Evolutionary conservation across 2,329 filamentous ascomycete genomes (phyloP).

Genomic region (Macroventuria anomochaeta): DNA sequence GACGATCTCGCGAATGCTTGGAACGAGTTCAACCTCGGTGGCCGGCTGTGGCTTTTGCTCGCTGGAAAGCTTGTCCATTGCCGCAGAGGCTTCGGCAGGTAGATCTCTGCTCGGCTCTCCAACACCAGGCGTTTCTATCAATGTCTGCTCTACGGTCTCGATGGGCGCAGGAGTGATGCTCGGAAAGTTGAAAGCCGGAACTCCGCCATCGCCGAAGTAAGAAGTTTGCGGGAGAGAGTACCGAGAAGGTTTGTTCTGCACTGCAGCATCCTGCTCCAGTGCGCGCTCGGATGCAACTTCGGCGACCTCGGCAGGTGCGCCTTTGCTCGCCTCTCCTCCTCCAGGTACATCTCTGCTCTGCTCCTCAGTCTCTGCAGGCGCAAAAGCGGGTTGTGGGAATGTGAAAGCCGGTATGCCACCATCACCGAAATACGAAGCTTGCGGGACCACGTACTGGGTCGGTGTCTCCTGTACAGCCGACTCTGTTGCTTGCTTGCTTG

Average conservation of each 20-base stretch:
- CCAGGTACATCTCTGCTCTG: no score
- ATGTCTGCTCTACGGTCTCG: neutral
- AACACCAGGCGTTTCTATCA: neutral
- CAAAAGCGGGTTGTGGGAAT: neutral
- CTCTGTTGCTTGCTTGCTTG: neutral
- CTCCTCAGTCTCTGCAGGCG: neutral
- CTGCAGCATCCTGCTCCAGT: no score
- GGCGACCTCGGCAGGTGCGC: neutral
- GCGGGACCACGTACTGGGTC: neutral
- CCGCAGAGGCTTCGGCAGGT: neutral
- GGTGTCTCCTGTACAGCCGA: neutral
- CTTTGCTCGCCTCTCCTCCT: neutral
- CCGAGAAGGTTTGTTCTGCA: no score
- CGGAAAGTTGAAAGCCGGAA: slow-evolving; percentile 6
- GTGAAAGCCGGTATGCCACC: slow-evolving; percentile 5
- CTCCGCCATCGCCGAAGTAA: slow-evolving; percentile 12
- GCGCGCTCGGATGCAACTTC: no score
- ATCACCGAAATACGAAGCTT: slow-evolving; percentile 9
- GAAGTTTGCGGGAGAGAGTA: neutral
- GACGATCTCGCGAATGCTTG: slow-evolving; percentile 1
- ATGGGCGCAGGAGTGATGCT: neutral
- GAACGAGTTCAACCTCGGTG: slow-evolving; percentile 16
- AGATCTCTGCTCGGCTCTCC: neutral
- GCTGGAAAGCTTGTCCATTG: neutral
- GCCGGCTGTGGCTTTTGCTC: neutral